Base-by-base conservation (phyloP, 2,329 filamentous ascomycete genomes). In the Fusarium liriodendri region DNA sequence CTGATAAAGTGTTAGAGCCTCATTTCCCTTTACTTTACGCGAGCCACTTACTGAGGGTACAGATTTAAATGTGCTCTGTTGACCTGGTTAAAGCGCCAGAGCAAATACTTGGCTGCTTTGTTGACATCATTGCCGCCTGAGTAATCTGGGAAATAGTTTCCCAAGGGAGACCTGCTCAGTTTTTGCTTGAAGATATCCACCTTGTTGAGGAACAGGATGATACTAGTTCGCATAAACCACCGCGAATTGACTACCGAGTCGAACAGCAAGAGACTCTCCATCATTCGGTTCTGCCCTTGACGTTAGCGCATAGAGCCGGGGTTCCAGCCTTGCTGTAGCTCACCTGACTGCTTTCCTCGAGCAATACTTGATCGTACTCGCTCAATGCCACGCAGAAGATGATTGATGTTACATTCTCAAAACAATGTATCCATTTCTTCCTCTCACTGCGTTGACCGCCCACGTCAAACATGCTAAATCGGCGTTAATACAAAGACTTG, bases 361-460 rank as follows among this genome's bases (percentile, higher is more conserved):
- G 87, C 63, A 99, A 87, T 6, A 98, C 96, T 85, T 99, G 97
- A 80, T 99, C 97, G 82, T 99, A 99, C 84, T 99, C 97, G 86
- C 95, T 98, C 77, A 99, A 86, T 18, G 97, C 97, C 71, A 99
- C 97, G 81, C 97, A 99, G 85, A 99, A 99, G 77, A 99, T 99
- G 83, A 99, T 99, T 5, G 97, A 98, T 50, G 97, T 99, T 79
- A 99, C 97, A 79, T 98, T 98, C 84, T 99, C 97, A 83, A 99
- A 99, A 86, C 97, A 99, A 85, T 99, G 97, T 81, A 99, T 99
- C 97, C 97, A 99, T 86, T 99, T 99, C 88, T 99, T 99, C 72
- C 97, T 91, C 85, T 99, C 97, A 83, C 96, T 98, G 81, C 97
- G 89, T 84, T 99, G 97, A 27, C 97, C 97, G 72, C 97, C 97